Conservation (phyloP, 805 yeast species). For the Lachancea quebecensis region DNA sequence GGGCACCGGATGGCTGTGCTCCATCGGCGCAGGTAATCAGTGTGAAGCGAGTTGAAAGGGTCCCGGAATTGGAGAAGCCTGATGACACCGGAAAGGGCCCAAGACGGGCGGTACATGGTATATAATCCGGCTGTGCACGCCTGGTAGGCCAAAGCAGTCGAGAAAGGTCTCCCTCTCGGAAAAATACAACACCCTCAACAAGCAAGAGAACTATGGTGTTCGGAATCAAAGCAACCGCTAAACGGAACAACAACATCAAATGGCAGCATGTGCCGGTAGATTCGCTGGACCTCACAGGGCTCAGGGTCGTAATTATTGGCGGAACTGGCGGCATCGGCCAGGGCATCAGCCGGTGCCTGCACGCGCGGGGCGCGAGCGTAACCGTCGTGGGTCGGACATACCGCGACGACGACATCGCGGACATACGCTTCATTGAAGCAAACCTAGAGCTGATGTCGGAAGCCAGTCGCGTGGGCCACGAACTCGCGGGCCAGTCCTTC, state of each 20-base stretch:
- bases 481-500: conserved; percentile 16
- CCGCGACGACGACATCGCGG: conserved; percentile 24
- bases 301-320: conserved; percentile 30
- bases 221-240: not conserved
- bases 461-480: conserved; percentile 21
- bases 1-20: too few relatives aligned
- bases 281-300: not conserved
- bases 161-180: too few relatives aligned
- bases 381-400: conserved; percentile 34
- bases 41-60: too few relatives aligned
- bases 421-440: conserved; percentile 29
- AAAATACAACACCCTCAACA: not conserved
- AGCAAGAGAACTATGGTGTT: not conserved
- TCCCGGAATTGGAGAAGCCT: too few relatives aligned
- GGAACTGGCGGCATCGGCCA: conserved; percentile 39
- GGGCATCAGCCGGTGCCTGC: conserved; percentile 25
- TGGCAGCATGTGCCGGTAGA: conserved; percentile 4
- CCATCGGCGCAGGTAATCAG: too few relatives aligned
- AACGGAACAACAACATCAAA: not conserved
- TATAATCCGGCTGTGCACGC: too few relatives aligned
- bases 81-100: too few relatives aligned
- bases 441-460: conserved; percentile 31
- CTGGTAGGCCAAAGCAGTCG: too few relatives aligned
- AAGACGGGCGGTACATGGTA: too few relatives aligned
- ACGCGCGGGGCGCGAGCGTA: conserved; percentile 28